A percentile compares a stretch with the other conserved stretches of the same genome.
Evolutionary conservation across 495 filamentous ascomycete species (phyloP).

Genomic region (Penicillium herquei): DNA sequence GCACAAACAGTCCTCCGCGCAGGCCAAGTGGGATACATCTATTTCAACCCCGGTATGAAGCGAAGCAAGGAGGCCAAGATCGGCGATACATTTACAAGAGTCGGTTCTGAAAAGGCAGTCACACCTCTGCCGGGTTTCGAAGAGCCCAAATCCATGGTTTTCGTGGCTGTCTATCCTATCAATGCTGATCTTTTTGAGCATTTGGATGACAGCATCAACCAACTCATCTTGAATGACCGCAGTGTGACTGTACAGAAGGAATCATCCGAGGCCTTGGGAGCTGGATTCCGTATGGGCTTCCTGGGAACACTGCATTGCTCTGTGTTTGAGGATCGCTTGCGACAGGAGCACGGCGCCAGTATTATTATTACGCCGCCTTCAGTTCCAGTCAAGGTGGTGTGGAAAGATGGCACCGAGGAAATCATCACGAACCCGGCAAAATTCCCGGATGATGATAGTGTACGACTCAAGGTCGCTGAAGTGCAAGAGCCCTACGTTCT

Average conservation of each 20-base stretch:
- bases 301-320: constrained; percentile 96
- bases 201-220: constrained; percentile 91
- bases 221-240: constrained; percentile 90
- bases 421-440: constrained; percentile 81
- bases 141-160: constrained; percentile 98
- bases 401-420: constrained; percentile 66
- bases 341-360: constrained; percentile 89
- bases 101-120: constrained; percentile 74
- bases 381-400: constrained; percentile 84
- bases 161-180: constrained; percentile 91
- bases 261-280: constrained; percentile 86
- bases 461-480: constrained; percentile 56
- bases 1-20: constrained; percentile 77
- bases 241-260: constrained; percentile 94
- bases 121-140: constrained; percentile 88
- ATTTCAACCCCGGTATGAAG: constrained; percentile 99
- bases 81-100: constrained; percentile 89
- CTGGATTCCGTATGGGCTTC: constrained; percentile 92
- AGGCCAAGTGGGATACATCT: constrained; percentile 92
- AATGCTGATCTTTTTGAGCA: constrained; percentile 85
- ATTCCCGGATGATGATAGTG: constrained; percentile 74
- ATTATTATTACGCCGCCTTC: constrained; percentile 97
- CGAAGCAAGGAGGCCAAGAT: constrained; percentile 90
- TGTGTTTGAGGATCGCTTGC: constrained; percentile 94
- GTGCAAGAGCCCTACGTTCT: constrained; percentile 84